Percentiles rank a stretch among this genome's conserved stretches.
These are phyloP conservation scores for Rhodosorus marinus DNA, from an alignment of 23 red algal species.

Conservation along the genomic window DNA sequence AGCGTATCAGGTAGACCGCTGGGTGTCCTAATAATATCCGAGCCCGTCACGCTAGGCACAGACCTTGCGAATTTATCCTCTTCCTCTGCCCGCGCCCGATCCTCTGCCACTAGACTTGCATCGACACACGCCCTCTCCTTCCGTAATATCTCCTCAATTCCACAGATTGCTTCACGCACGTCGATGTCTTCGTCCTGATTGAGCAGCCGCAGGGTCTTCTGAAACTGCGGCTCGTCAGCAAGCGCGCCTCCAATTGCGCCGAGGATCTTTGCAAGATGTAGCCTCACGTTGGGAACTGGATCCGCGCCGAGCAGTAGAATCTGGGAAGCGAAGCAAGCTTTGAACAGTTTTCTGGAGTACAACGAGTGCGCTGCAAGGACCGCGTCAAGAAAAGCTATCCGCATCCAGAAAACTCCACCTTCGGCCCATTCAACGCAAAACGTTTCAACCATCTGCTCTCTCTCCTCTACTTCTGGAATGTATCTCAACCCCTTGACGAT, in stretches of 20 bases:
- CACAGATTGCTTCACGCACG: no score
- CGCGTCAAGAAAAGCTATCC: slow-evolving; percentile 40
- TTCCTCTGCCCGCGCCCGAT: no score
- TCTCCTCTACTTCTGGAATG: slow-evolving; percentile 12
- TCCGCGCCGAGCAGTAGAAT: slow-evolving; percentile 17
- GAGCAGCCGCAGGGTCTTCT: slow-evolving; percentile 8
- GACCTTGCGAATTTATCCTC: no score
- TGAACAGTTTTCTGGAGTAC: slow-evolving; percentile 21
- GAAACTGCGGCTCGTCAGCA: slow-evolving; percentile 28
- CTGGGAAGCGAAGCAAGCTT: slow-evolving; percentile 7
- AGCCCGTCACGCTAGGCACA: no score
- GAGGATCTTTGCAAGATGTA: slow-evolving; percentile 18
- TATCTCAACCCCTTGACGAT: slow-evolving; percentile 18
- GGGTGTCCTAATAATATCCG: no score
- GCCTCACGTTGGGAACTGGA: slow-evolving; percentile 31
- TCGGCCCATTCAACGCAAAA: slow-evolving; percentile 27
- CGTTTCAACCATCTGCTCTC: slow-evolving; percentile 10
- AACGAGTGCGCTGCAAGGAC: slow-evolving; percentile 5
- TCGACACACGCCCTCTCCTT: no score
- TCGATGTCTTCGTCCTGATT: slow-evolving; percentile 22
- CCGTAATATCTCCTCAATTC: no score
- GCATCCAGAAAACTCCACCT: slow-evolving; percentile 38
- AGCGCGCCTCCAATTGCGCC: slow-evolving; percentile 11
- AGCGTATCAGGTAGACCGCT: no score
- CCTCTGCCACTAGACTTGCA: no score